Evolutionary conservation across 305 asterid genomes (phyloP), one percentile per base, ranked within the genome.

Genomic region (Solanum hybrid): DNA sequence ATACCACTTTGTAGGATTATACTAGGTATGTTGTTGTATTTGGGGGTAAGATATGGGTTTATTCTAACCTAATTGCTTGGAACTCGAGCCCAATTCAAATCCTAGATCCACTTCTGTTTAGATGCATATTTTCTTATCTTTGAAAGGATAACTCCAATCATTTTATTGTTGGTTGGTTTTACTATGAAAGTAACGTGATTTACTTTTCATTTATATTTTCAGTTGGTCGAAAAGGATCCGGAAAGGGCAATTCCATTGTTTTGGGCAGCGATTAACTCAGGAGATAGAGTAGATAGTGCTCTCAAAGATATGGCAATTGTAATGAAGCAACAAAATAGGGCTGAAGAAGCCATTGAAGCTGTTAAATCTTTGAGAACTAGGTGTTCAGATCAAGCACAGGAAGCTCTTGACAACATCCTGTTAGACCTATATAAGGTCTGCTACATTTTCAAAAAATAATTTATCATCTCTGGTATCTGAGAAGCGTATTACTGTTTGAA

Each of bases 351-450:
- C 76, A 91, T 97, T 66, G 99, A 97, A 89, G 99, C 99, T 6
- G 96, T 97, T 75, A 97, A 96, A 88, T 96, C 98, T 2, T 84
- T 97, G 86, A 94, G 99, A 86, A 88, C 89, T 79, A 94, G 99
- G 42, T 97, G 99, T 88, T 96, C 99, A 3, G 99, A 96, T 87
- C 99, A 97, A 37, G 99, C 99, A n/a, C 99, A 97, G 73, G 99
- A 97, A 86, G 96, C 99, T 6, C 98, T 97, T 35, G 99, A 97
- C 92, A 97, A 97, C 89, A 96, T 97, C 86, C 90, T 97, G 9
- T 87, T 97, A 35, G 99, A 97, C 90, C 97, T 97, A 79, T 97
- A 95, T 90, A 97, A 96, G 98, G 99, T 95, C 86, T 24, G 22
- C 31, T 35, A 73, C 27, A 10, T 9, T 29, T 20, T 6, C 16